These are phyloP conservation scores for Nigrospora sphaerica DNA, from an alignment of 2,329 filamentous ascomycete genomes.

Conservation along the genomic window DNA sequence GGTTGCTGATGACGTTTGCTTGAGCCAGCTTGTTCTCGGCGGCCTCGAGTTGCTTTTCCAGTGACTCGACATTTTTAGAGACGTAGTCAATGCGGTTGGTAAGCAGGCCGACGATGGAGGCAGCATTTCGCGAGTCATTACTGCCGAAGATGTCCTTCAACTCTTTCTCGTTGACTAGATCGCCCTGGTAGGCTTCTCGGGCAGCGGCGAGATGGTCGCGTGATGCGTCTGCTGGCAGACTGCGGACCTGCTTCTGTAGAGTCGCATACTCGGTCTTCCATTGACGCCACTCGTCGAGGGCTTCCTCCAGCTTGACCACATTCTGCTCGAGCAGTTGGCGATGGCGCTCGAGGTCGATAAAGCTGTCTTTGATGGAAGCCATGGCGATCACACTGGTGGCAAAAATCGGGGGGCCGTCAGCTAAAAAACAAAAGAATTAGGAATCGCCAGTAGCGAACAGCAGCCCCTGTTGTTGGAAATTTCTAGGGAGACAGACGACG, in stretches of 20 bases:
- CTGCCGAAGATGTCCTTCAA: constrained; percentile 43
- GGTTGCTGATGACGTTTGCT: constrained; percentile 50
- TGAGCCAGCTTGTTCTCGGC: constrained; percentile 65
- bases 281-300: constrained; percentile 79
- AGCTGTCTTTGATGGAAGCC: constrained; percentile 32
- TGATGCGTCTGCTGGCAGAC: constrained; percentile 38
- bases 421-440: too few species aligned
- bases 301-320: constrained; percentile 64
- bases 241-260: constrained; percentile 72
- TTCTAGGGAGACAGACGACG: too few species aligned
- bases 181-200: constrained; percentile 52
- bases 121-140: constrained; percentile 39
- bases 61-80: constrained; percentile 65
- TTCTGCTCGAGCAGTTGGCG: constrained; percentile 69
- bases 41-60: constrained; percentile 49
- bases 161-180: constrained; percentile 55
- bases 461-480: too few species aligned
- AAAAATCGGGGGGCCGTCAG: too few species aligned
- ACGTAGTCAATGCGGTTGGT: constrained; percentile 83
- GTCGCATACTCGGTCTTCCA: constrained; percentile 91
- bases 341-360: constrained; percentile 68
- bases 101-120: constrained; percentile 62
- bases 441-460: too few species aligned
- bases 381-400: too few species aligned
- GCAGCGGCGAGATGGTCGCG: constrained; percentile 50